Base-by-base conservation (phyloP, 2,329 filamentous ascomycete species). In the Canariomyces notabilis region DNA sequence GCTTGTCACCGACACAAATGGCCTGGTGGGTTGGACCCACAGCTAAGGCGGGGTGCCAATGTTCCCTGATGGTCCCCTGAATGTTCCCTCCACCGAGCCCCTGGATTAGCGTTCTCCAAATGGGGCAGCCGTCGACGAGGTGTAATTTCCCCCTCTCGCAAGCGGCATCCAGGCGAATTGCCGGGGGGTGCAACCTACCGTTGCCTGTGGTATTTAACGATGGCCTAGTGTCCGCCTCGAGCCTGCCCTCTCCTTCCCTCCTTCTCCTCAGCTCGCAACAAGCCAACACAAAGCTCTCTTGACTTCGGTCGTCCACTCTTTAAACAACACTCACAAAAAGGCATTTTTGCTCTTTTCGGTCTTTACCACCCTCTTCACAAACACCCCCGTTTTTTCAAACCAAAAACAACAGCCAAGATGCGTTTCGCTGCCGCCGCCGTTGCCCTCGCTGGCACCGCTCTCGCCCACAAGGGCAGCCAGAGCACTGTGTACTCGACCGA, bases 401-500 rank as follows among this genome's bases (percentile, higher is more conserved):
- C 44, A 55, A 53, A 46, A 51, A 40, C 41, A 35, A 53, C 65
- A 54, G 58, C 72, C 77, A 82, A 80, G 61, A 82, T 82, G 79
- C 76, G 76, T 77, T 80, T 80, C 76, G 61, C 74, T 59, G 59
- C 71, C 62, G 68, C 72, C 60, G 70, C 71, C 57, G 64, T 67
- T 63, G 61, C 75, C 61, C 69, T 80, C 60, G 72, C 70, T 57
- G 71, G 67, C 59, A 70, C 68, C 61, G 70, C 63, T 49, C 21
- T 58, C 7, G 57, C 54, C 56, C 57, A 69, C 57, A 53, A 57
- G 45, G 52, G 53, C n/a, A n/a, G n/a, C 37, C 47, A 60, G 50
- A 64, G 60, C 59, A 73, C 76, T 60, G 68, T 80, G 68, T 79
- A 76, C 74, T 67, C 69, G 61, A 80, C 76, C 55, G 71, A 79